Evolutionary conservation across 2,329 filamentous ascomycete genomes (phyloP), one percentile per base, ranked within the genome.

Genomic region (Allantophomopsis cytisporea): DNA sequence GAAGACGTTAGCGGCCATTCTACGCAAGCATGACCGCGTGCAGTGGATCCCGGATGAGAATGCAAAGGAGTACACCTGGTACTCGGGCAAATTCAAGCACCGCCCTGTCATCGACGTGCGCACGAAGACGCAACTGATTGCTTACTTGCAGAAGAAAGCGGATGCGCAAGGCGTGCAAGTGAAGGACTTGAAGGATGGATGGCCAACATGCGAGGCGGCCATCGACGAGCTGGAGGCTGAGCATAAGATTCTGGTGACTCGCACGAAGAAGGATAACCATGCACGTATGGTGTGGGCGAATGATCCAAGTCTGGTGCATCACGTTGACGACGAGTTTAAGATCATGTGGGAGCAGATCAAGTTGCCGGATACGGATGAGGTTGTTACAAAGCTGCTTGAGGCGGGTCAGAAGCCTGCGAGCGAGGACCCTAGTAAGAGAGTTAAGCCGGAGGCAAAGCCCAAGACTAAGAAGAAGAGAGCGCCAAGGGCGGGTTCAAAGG

Each of bases 151-250:
- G 61, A 69, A 71, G 39, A 87, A 88, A 60, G 76, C 75, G 39
- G 87, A 87, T 43, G 83, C 85, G 2, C 77, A 81, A 47, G 86
- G 85, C 11, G 74, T 96, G 40, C 71, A 71, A 31, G 85, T 96
- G 45, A 87, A 86, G 58, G 87, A 95, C 52, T 72, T 98, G 45
- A 94, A 94, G 61, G 91, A 98, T 57, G 91, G 91, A 46, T 98
- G 91, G 91, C 78, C 81, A 17, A 80, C 81, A 51, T 93, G 86
- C 53, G 78, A 88, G 44, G 73, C 80, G 15, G 73, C 82, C 8
- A 82, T 98, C 56, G 73, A 82, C 45, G 68, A 74, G 49, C 70
- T 98, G 38, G 89, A 95, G 64, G 62, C 62, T 32, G 74, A 83
- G 56, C 80, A 88, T 54, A 80, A 81, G 58, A 69, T 96, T 35